Base-by-base conservation (phyloP, 495 filamentous ascomycete genomes). In the Neurospora sp. region DNA sequence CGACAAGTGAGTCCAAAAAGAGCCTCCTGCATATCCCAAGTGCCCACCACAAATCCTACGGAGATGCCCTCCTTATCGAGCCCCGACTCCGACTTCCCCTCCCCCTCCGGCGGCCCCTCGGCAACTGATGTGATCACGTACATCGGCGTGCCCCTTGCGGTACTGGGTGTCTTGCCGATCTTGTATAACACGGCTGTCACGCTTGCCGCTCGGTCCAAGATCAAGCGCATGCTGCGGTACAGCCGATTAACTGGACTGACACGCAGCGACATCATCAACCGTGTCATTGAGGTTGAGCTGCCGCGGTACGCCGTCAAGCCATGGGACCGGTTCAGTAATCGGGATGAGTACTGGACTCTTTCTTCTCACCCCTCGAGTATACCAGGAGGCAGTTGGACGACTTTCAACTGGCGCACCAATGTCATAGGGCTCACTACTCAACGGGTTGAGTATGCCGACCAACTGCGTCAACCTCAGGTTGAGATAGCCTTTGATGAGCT, bases 151-250 rank as follows among this genome's bases (percentile, higher is more conserved):
- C 90, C 90, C 21, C 82, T 92, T 43, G 89, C 88, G 4, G 89
- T 91, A 9, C 81, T 91, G 10, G 90, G 90, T n/a, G 88, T 90
- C n/a, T 81, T 90, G 7, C 89, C 90, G 0, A 91, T 91, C 71
- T 82, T 91, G 24, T 91, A 90, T 80, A 91, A 89, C 75, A 87
- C 86, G 34, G 76, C 84, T 72, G 76, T 80, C 19, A 88, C 85
- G 5, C 82, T 90, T 39, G 78, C 85, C 13, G 88, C 87, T 5
- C 80, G 89, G 3, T 87, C 86, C 42, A 85, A 85, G 39, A 87
- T 91, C 78, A 85, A 85, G 76, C 84, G 85, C 62, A 85, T 86
- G 74, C 84, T 92, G 5, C 78, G 83, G 21, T 83, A 84, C 62
- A 85, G 86, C 77, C 82, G 82, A 19, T 79, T 90, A 5, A 83